Percentiles rank a stretch among this genome's conserved stretches.
These are phyloP conservation scores for Starmerella sp. DNA, from an alignment of 805 yeast species.

Conservation along the genomic window DNA sequence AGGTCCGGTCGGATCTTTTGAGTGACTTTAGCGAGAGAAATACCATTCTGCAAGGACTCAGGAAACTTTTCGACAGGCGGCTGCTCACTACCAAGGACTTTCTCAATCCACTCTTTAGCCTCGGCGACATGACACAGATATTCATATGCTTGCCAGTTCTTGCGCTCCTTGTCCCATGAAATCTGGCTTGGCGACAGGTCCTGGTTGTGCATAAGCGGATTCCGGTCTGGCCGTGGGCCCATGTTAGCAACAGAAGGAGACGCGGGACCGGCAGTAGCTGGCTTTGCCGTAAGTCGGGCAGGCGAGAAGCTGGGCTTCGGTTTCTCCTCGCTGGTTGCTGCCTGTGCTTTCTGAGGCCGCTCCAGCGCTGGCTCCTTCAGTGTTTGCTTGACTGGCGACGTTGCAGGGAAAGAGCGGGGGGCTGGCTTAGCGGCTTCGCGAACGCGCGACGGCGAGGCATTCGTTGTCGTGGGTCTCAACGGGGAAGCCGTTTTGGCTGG, in stretches of 20 bases:
- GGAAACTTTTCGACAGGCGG: slow-evolving; percentile 50
- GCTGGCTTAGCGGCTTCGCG: background rate
- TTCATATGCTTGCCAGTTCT: slow-evolving; percentile 49
- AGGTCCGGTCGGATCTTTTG: slow-evolving; percentile 57
- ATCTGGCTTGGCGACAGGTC: slow-evolving; percentile 23
- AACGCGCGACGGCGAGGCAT: background rate
- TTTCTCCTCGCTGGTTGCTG: background rate
- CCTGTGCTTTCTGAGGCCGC: background rate
- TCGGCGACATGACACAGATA: slow-evolving; percentile 71
- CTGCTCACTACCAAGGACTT: slow-evolving; percentile 45
- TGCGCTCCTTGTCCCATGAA: slow-evolving; percentile 32
- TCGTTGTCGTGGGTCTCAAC: background rate
- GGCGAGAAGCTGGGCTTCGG: background rate
- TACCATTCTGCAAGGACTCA: slow-evolving; percentile 70
- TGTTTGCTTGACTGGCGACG: background rate
- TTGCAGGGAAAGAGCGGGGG: background rate
- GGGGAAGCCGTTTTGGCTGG: background rate
- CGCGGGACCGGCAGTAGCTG: background rate
- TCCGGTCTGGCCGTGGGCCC: slow-evolving; percentile 24
- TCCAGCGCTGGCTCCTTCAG: background rate
- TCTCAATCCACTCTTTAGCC: slow-evolving; percentile 72
- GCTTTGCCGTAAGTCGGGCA: background rate
- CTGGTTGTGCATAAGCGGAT: slow-evolving; percentile 28
- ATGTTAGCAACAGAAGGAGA: background rate
- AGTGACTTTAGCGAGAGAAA: slow-evolving; percentile 68